phyloP scores from a whole-genome alignment of 116 monocot species.

The Phalaenopsis hybrid region DNA sequence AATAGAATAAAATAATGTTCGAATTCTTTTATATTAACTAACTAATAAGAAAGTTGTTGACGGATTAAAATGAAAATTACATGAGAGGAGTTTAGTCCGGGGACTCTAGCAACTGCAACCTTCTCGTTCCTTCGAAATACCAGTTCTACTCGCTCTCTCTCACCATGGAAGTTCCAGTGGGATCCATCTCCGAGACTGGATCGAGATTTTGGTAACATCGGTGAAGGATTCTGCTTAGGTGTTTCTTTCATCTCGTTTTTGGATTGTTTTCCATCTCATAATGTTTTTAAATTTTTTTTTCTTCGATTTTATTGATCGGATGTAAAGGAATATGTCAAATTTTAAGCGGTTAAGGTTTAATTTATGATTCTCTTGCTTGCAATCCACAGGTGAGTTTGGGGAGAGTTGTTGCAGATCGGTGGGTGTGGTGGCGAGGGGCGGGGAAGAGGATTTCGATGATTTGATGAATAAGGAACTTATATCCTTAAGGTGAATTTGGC shows the following conservation, averaged over 20 bases:
- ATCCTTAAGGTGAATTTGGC: background rate
- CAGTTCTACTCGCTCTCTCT: background rate
- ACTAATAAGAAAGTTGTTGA: too few relatives aligned
- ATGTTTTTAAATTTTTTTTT: background rate
- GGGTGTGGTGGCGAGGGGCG: background rate
- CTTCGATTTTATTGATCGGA: background rate
- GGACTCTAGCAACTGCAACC: background rate
- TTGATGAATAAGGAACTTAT: background rate
- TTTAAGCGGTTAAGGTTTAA: background rate
- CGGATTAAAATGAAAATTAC: too few relatives aligned
- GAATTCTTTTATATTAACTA: too few relatives aligned
- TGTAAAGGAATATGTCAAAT: background rate
- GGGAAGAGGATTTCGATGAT: background rate
- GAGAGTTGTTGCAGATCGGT: background rate
- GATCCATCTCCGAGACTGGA: background rate
- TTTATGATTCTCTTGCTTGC: background rate
- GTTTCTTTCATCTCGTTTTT: background rate
- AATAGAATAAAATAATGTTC: too few relatives aligned
- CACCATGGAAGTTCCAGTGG: background rate
- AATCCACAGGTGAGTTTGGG: background rate
- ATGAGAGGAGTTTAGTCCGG: too few relatives aligned
- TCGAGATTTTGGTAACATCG: background rate
- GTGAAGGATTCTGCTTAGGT: background rate
- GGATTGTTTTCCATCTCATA: background rate
- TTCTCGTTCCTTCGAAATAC: background rate